phyloP scores from a whole-genome alignment of 139 green algal species.

The Asterochloris sp. region DNA sequence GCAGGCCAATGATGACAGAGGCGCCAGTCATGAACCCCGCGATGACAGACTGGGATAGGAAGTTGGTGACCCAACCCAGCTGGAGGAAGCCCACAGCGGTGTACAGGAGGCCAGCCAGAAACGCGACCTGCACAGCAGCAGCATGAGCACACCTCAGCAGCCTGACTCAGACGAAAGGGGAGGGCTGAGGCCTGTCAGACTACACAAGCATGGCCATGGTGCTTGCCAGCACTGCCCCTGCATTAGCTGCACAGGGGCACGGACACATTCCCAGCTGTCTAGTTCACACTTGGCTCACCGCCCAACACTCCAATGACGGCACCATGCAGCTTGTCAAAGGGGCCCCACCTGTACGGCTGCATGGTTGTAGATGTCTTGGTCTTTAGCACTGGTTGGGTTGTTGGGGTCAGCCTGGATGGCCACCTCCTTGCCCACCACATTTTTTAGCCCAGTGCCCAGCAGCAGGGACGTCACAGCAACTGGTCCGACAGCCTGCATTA shows the following conservation, averaged over 20 bases:
- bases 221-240: too few species aligned
- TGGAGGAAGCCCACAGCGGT: conserved; percentile 65
- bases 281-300: too few species aligned
- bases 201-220: too few species aligned
- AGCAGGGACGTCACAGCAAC: conserved; percentile 65
- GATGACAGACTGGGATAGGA: conserved; percentile 80
- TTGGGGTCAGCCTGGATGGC: conserved; percentile 48
- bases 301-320: too few species aligned
- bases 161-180: too few species aligned
- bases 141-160: too few species aligned
- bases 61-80: conserved; percentile 84
- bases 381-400: conserved; percentile 26
- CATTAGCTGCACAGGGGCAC: too few species aligned
- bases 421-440: conserved; percentile 18
- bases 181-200: too few species aligned
- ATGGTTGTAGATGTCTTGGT: conserved; percentile 44
- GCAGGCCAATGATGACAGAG: conserved; percentile 78
- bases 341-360: conserved; percentile 21
- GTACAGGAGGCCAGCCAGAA: conserved; percentile 75
- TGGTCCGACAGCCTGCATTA: conserved; percentile 50
- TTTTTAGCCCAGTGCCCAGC: conserved; percentile 34
- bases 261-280: too few species aligned
- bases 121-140: conserved; percentile 51
- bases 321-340: not conserved
- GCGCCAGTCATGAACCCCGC: conserved; percentile 84